These are phyloP conservation scores for Xylaria multiplex DNA, from an alignment of 2,329 filamentous ascomycete species.

Conservation along the genomic window DNA sequence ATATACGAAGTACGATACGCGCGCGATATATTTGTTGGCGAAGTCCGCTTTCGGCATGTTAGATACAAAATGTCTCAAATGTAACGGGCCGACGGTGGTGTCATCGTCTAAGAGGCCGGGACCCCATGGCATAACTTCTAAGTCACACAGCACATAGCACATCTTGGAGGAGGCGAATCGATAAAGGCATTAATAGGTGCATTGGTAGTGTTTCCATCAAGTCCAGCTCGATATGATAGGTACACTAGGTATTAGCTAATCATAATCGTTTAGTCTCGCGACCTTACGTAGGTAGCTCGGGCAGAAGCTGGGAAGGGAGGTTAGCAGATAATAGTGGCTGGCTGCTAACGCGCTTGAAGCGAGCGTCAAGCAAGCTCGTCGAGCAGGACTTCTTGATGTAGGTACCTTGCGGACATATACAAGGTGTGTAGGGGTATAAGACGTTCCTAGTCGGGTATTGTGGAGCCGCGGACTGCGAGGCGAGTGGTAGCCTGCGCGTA, in stretches of 20 bases:
- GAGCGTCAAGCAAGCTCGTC: not conserved
- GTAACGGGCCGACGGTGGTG: conserved; percentile 26
- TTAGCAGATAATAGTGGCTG: not conserved
- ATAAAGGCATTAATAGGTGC: not conserved
- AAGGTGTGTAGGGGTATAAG: too few species aligned
- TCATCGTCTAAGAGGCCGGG: conserved; percentile 12
- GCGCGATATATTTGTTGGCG: conserved; percentile 21
- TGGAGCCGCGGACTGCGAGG: too few species aligned
- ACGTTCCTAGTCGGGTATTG: too few species aligned
- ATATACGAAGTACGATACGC: conserved; percentile 8
- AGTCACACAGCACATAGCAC: not conserved
- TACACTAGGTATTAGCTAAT: not conserved
- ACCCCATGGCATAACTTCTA: not conserved
- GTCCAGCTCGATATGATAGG: not conserved
- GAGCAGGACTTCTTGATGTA: not conserved
- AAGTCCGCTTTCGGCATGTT: conserved; percentile 31
- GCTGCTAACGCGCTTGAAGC: not conserved
- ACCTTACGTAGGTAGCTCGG: not conserved
- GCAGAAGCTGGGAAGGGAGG: not conserved
- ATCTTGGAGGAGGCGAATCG: not conserved
- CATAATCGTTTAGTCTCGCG: too few species aligned
- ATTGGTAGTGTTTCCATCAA: not conserved
- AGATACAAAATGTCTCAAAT: conserved; percentile 32
- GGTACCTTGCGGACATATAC: too few species aligned
- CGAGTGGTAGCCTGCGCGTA: too few species aligned